A percentile compares a stretch with the other conserved stretches of the same genome.
Conservation (phyloP, 495 filamentous ascomycete genomes). For the Tuber borchii region DNA sequence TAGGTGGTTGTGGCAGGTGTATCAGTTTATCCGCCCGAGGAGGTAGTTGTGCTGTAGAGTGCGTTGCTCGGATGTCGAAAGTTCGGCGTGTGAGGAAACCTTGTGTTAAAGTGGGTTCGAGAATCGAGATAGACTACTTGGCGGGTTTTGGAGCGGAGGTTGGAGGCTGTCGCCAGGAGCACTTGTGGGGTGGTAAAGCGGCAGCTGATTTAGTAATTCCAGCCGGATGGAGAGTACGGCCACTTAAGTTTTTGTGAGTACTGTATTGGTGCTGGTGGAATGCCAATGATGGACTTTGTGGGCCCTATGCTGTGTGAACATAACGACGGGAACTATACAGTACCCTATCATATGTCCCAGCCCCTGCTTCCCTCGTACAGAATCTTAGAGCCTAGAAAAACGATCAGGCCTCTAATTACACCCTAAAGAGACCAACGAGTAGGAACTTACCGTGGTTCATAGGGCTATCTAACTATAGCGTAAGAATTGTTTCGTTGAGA, state of each 20-base stretch:
- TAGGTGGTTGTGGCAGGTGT: slow-evolving; percentile 5
- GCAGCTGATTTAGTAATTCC: neutral
- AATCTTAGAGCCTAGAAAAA: neutral
- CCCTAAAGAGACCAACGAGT: neutral
- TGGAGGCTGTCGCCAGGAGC: neutral
- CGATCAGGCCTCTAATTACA: neutral
- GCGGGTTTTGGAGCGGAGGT: neutral
- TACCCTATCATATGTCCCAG: neutral
- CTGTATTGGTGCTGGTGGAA: neutral
- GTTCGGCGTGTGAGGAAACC: neutral
- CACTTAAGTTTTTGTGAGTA: neutral
- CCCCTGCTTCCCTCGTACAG: neutral
- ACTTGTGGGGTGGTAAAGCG: neutral
- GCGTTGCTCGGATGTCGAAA: neutral
- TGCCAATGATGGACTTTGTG: neutral
- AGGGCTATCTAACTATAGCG: neutral
- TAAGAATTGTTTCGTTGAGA: neutral
- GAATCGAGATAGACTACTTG: too few relatives aligned
- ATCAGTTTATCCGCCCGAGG: slow-evolving; percentile 2
- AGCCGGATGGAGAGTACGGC: neutral
- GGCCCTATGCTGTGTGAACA: neutral
- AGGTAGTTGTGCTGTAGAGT: neutral
- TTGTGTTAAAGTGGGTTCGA: neutral
- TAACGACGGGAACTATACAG: neutral
- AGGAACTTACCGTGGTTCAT: neutral